phyloP scores from a whole-genome alignment of 352 stramenopile genomes.

The Phytophthora tubulina region DNA sequence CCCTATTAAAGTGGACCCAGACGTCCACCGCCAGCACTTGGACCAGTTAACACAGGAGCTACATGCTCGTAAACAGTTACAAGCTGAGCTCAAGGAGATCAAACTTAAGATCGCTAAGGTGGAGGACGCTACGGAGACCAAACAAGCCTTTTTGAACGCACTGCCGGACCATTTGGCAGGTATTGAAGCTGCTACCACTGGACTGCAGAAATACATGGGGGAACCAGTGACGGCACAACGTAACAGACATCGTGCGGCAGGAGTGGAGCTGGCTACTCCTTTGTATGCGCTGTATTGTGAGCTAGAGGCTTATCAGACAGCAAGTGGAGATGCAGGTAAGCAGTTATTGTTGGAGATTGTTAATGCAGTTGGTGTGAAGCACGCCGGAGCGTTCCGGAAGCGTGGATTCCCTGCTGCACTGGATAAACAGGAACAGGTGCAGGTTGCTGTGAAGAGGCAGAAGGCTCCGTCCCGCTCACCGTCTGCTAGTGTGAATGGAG shows the following conservation, averaged over 20 bases:
- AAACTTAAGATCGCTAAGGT: conserved; percentile 71
- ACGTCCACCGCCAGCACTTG: conserved; percentile 68
- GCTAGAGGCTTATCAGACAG: conserved; percentile 71
- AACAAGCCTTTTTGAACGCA: conserved; percentile 68
- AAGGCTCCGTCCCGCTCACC: conserved; percentile 55
- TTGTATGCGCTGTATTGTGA: conserved; percentile 82
- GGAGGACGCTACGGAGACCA: conserved; percentile 60
- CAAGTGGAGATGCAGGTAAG: conserved; percentile 54
- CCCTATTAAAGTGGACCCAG: conserved; percentile 64
- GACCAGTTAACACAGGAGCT: conserved; percentile 77
- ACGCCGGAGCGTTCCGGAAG: conserved; percentile 39
- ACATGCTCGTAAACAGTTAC: conserved; percentile 66
- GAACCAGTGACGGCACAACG: conserved; percentile 53
- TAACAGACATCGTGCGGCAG: conserved; percentile 55
- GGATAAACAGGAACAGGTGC: conserved; percentile 27
- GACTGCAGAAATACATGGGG: conserved; percentile 72
- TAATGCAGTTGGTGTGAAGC: conserved; percentile 39
- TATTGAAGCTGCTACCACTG: conserved; percentile 70
- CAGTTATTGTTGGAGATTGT: conserved; percentile 67
- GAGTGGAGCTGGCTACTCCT: conserved; percentile 54
- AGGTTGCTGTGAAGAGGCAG: conserved; percentile 44
- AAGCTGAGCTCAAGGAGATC: conserved; percentile 66
- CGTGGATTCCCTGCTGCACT: conserved; percentile 47
- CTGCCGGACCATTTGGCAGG: conserved; percentile 58
- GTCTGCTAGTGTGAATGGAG: conserved; percentile 28